phyloP scores from a whole-genome alignment of 2,329 filamentous ascomycete species.

The Colletotrichum agaves region DNA sequence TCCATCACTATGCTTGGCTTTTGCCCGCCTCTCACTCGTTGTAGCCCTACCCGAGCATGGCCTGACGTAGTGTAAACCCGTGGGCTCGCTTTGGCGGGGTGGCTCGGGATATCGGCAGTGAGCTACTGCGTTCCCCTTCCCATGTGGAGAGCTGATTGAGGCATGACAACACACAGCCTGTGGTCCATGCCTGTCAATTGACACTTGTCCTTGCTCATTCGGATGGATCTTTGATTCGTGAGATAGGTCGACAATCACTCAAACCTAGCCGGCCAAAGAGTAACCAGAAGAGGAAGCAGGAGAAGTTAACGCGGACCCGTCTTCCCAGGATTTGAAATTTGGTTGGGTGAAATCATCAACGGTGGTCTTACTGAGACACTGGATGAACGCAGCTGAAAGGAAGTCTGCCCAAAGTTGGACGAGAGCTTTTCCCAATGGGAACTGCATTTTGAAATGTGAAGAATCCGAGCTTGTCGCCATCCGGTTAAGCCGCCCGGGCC shows the following conservation, averaged over 20 bases:
- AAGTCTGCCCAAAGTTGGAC: background rate
- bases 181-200: background rate
- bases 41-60: constrained; percentile 7
- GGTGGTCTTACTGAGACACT: constrained; percentile 20
- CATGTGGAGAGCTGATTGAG: background rate
- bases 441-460: constrained; percentile 3
- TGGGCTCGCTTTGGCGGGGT: constrained; percentile 17
- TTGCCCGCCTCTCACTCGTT: background rate
- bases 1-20: background rate
- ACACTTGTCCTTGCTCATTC: background rate
- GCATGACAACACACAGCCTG: background rate
- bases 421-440: background rate
- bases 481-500: constrained; percentile 2
- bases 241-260: background rate
- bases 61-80: constrained; percentile 27
- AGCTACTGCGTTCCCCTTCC: background rate
- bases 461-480: constrained; percentile 10
- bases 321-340: too few relatives aligned
- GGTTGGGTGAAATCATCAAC: background rate
- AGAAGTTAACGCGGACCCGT: constrained; percentile 1
- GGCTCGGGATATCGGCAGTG: constrained; percentile 26
- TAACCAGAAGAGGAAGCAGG: background rate
- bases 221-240: background rate
- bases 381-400: constrained; percentile 21
- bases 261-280: background rate